Conservation (phyloP, 2,329 filamentous ascomycete species). For the Colletotrichum tabaci region DNA sequence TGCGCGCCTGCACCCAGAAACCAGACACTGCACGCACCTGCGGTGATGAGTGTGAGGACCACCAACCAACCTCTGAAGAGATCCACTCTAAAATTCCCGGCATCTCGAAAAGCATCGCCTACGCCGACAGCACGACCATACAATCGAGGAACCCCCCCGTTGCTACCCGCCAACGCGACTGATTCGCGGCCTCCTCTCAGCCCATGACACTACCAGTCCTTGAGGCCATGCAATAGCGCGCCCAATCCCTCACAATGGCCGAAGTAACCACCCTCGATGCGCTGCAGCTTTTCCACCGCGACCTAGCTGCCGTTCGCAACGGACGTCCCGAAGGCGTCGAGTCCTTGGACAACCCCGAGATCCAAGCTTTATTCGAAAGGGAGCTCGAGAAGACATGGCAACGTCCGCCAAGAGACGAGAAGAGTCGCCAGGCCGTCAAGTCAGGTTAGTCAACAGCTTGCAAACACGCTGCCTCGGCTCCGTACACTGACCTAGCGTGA, state of each 20-base stretch:
- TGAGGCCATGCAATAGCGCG: slow-evolving; percentile 62
- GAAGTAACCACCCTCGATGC: slow-evolving; percentile 80
- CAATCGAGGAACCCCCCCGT: slow-evolving; percentile 12
- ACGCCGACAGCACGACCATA: slow-evolving; percentile 26
- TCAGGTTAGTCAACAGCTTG: slow-evolving; percentile 66
- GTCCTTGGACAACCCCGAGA: slow-evolving; percentile 78
- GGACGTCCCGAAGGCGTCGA: slow-evolving; percentile 73
- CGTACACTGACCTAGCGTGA: slow-evolving; percentile 43
- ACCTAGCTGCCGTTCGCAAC: slow-evolving; percentile 83
- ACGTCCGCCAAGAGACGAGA: slow-evolving; percentile 80
- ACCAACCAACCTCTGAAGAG: slow-evolving; percentile 14
- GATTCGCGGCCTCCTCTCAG: slow-evolving; percentile 32
- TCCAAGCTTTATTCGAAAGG: slow-evolving; percentile 79
- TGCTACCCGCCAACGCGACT: slow-evolving; percentile 36
- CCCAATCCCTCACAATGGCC: slow-evolving; percentile 72
- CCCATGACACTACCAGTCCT: slow-evolving; percentile 35
- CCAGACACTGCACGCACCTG: not conserved
- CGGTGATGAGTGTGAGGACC: slow-evolving; percentile 1
- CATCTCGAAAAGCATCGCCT: slow-evolving; percentile 38
- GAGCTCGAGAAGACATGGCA: slow-evolving; percentile 81
- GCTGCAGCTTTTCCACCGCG: slow-evolving; percentile 88
- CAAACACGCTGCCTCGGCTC: not conserved
- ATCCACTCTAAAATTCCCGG: slow-evolving; percentile 43
- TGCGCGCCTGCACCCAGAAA: slow-evolving; percentile 17
- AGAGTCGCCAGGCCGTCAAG: slow-evolving; percentile 80